Evolutionary conservation across 352 stramenopile genomes (phyloP), one percentile per base, ranked within the genome.

Genomic region (Phytophthora cajani): DNA sequence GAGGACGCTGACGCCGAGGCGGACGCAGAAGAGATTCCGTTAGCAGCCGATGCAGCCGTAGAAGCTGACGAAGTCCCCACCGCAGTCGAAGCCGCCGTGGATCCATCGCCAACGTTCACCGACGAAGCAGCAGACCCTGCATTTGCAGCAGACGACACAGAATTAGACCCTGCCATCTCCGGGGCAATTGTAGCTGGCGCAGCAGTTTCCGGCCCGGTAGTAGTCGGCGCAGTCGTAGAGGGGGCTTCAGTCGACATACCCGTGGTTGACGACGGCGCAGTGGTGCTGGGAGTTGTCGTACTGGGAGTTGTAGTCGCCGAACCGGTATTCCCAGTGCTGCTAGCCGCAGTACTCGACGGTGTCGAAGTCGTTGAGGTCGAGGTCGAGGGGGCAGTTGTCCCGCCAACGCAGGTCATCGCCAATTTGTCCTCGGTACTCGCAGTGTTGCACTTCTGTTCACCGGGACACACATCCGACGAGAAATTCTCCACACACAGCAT

Each of bases 401-500:
- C 70, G 9, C 38, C 71, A 27, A 75, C 63, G 42, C 80, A 88
- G 14, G 69, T 76, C 80, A 88, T 86, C n/a, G 75, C 80, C 52
- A 86, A 38, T 30, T 67, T 75, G 23, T 79, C 75, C 68, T 77
- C 56, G 3, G 68, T 74, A 21, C 23, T 64, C 7, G 67, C 78
- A 38, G 71, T 70, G 58, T 88, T 88, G 64, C 80, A 88, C 55
- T 78, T 61, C 63, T 88, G 80, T 56, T 78, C 69, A 32, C 80
- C 78, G 1, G 76, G 67, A 70, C 80, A 88, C 11, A 81, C 74
- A 25, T 82, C 74, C 7, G 70, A 57, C 12, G 67, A 68, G 14
- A 88, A 52, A 33, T 88, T 82, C 25, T 82, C 77, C 17, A 89
- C 81, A 52, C 81, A 89, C 46, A 89, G 59, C 81, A 89, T 89